Evolutionary conservation across 306 rosid species (phyloP), one percentile per base, ranked within the genome.

Genomic region (Clitoria ternatea): DNA sequence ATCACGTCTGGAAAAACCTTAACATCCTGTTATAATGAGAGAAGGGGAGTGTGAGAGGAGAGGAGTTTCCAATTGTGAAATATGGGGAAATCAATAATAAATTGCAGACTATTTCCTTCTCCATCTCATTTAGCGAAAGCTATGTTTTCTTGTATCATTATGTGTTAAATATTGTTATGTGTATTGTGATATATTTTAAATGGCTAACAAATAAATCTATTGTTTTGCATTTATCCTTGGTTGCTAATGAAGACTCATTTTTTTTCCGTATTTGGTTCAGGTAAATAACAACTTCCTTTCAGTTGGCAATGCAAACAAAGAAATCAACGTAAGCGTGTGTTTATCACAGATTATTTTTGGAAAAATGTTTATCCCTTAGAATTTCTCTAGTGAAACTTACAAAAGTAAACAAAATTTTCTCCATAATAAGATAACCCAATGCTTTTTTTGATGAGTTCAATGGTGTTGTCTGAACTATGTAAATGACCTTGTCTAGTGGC

Each of bases 281-380:
- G 98, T 88, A 85, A 94, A 94, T 86, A 94, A 94, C 82, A 94
- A 94, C 87, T 89, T 94, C 72, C 90, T 94, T 78, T 90, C 98
- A 40, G 97, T 81, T 76, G 98, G 98, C 79, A 94, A 90, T 59
- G 92, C 87, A 79, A 86, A 90, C 79, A 94, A 74, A 84, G 97
- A 88, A 89, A 80, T 94, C 65, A 85, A 85, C 80, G 98, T 94
- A 90, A 83, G 35, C 55, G 32, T 77, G 30, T 52, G 43, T 32
- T 32, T 32, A 7, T 32, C 0, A 3, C 6, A 32, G 1, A 32
- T 27, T 27, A 32, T 32, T 32, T 32, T 32, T 32, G 4, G 36
- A 32, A 32, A 32, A 32, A 32, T 32, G n/a, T n/a, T n/a, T n/a
- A n/a, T n/a, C n/a, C n/a, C n/a, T n/a, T n/a, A n/a, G n/a, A n/a